Evolutionary conservation across 2,329 filamentous ascomycete genomes (phyloP).

Genomic region (Pseudofabraea citricarpa): DNA sequence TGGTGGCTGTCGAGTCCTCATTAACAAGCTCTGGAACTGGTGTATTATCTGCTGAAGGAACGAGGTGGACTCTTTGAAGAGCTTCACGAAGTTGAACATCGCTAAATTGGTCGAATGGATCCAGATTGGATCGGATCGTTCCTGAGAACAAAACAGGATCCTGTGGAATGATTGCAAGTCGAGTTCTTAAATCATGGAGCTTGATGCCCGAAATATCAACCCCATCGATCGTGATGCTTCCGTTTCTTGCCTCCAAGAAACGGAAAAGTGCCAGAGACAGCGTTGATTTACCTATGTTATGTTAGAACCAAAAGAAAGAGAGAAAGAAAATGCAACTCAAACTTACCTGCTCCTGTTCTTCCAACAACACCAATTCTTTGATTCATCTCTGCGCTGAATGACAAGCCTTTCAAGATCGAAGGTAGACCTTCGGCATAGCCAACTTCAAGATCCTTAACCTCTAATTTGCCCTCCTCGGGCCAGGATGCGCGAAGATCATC

Average conservation of each 20-base stretch:
- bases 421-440: slow-evolving; percentile 67
- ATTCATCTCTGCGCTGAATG: slow-evolving; percentile 58
- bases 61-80: slow-evolving; percentile 82
- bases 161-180: slow-evolving; percentile 27
- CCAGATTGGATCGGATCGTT: slow-evolving; percentile 84
- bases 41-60: slow-evolving; percentile 31
- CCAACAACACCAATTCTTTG: slow-evolving; percentile 37
- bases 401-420: slow-evolving; percentile 63
- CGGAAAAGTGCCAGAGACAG: slow-evolving; percentile 20
- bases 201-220: slow-evolving; percentile 26
- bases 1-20: neutral
- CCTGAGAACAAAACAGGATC: slow-evolving; percentile 83
- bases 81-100: slow-evolving; percentile 83
- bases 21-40: slow-evolving; percentile 1
- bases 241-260: slow-evolving; percentile 33
- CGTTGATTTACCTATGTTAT: slow-evolving; percentile 19
- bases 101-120: slow-evolving; percentile 79
- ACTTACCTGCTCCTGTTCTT: slow-evolving; percentile 23
- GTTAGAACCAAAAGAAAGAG: too few relatives aligned
- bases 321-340: too few relatives aligned
- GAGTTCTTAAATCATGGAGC: slow-evolving; percentile 22
- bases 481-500: slow-evolving; percentile 60
- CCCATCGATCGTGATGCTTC: slow-evolving; percentile 23
- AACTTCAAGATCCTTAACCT: slow-evolving; percentile 67
- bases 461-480: slow-evolving; percentile 67